Evolutionary conservation across 768 basidiomycete species (phyloP).

Genomic region (Myochromella boudieri): DNA sequence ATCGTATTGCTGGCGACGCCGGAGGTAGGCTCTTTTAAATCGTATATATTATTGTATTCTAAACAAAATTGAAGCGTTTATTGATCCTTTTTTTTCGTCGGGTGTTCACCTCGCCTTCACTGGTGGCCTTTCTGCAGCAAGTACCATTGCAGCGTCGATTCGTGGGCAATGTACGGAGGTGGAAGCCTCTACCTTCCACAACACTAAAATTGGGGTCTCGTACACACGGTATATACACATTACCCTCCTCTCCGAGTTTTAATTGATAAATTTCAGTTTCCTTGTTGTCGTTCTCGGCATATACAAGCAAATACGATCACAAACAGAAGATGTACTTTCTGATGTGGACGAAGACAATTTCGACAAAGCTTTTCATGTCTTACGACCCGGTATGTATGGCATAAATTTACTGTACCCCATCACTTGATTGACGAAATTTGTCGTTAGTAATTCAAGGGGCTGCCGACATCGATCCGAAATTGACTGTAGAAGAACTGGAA

Average conservation of each 20-base stretch:
- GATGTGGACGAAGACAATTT: conserved; percentile 40
- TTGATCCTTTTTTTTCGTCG: conserved; percentile 40
- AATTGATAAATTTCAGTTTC: conserved; percentile 25
- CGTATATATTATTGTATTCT: conserved; percentile 1
- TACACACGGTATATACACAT: conserved; percentile 26
- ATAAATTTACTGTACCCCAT: too few relatives aligned
- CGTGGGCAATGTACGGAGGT: conserved; percentile 21
- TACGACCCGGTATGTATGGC: conserved; percentile 32
- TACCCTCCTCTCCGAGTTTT: neutral
- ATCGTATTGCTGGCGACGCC: conserved; percentile 40
- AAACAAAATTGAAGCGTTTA: conserved; percentile 32
- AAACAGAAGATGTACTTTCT: conserved; percentile 29
- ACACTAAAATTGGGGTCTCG: conserved; percentile 21
- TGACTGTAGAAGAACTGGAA: conserved; percentile 52
- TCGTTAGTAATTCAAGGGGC: conserved; percentile 53
- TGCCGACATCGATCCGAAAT: conserved; percentile 43
- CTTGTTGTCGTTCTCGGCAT: conserved; percentile 38
- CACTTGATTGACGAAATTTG: too few relatives aligned
- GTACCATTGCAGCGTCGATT: conserved; percentile 27
- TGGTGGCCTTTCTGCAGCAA: conserved; percentile 30
- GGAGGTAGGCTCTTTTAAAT: conserved; percentile 36
- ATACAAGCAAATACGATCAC: conserved; percentile 42
- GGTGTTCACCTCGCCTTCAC: conserved; percentile 35
- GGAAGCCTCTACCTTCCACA: conserved; percentile 25
- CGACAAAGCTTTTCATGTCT: conserved; percentile 38